Evolutionary conservation across 495 filamentous ascomycete species (phyloP), one percentile per base, ranked within the genome.

Genomic region (Trichoderma orchidacearum): DNA sequence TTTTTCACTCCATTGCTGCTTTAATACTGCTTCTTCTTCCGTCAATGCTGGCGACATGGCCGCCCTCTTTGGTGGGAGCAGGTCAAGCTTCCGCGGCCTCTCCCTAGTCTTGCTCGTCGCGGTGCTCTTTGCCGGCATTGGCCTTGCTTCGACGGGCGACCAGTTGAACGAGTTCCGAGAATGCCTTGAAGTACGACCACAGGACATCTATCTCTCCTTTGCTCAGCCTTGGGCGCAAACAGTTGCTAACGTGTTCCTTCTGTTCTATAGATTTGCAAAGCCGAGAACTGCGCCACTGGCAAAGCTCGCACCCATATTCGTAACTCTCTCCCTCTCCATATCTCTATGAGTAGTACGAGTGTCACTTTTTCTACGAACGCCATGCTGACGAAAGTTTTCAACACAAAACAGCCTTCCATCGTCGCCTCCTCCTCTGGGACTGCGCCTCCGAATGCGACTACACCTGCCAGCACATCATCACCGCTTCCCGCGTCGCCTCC

Each of bases 381-480:
- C 9, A 31, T 25, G 35, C 30, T 29, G 21, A 48, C 38, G 38
- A 5, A 5, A n/a, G 27, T 28, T 53, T n/a, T 30, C 32, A n/a
- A 41, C 18, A 3, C 51, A 30, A 11, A 13, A 27, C 66, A 82
- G 85, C 86, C 58, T 63, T 88, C 66, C 76, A 83, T 64, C 86
- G 76, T 69, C 81, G 81, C 32, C 75, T 90, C 60, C 81, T 89
- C 63, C 68, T 89, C 68, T 90, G 86, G 86, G 75, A 74, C 61
- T 98, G 93, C 72, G 83, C 89, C 31, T 68, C 84, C 64, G 92
- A 98, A 78, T 98, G 93, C 79, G 93, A 98, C 75, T 95, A 98
- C 76, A 86, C 87, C 50, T 98, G 93, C 77, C 93, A 98, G 68
- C 93, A 95, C 76, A 86, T 96, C 69, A 77, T 93, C 54, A 97